Evolutionary conservation across 225 moss, liverwort and hornwort species (phyloP).

Genomic region (Ulota crispa): DNA sequence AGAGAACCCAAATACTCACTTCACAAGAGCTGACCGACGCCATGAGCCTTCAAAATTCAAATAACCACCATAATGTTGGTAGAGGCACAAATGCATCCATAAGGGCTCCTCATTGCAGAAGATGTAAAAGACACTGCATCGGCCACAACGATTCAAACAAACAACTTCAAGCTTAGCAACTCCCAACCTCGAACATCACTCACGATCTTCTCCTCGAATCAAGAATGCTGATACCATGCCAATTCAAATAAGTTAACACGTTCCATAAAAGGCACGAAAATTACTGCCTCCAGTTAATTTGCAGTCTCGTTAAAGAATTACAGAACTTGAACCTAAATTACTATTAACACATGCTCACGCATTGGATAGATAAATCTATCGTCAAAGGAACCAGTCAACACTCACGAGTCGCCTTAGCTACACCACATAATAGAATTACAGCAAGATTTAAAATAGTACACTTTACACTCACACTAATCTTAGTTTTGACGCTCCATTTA

Average conservation of each 20-base stretch:
- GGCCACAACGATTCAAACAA: conserved; percentile 7
- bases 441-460: background rate
- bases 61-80: conserved; percentile 64
- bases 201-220: background rate
- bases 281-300: background rate
- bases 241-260: conserved; percentile 1
- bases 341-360: background rate
- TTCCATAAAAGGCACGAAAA: background rate
- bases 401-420: background rate
- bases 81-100: conserved; percentile 91
- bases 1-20: conserved; percentile 51
- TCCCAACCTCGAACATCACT: conserved; percentile 9
- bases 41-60: conserved; percentile 83
- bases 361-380: background rate
- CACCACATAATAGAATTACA: background rate
- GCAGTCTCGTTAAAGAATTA: background rate
- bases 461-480: background rate
- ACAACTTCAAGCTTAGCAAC: conserved; percentile 7
- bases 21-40: conserved; percentile 78
- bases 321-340: background rate
- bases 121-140: conserved; percentile 78
- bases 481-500: background rate
- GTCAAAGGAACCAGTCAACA: background rate
- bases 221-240: background rate
- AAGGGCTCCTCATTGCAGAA: conserved; percentile 95